Evolutionary conservation across 2,329 filamentous ascomycete species (phyloP).

Genomic region (Aspergillus sp.): DNA sequence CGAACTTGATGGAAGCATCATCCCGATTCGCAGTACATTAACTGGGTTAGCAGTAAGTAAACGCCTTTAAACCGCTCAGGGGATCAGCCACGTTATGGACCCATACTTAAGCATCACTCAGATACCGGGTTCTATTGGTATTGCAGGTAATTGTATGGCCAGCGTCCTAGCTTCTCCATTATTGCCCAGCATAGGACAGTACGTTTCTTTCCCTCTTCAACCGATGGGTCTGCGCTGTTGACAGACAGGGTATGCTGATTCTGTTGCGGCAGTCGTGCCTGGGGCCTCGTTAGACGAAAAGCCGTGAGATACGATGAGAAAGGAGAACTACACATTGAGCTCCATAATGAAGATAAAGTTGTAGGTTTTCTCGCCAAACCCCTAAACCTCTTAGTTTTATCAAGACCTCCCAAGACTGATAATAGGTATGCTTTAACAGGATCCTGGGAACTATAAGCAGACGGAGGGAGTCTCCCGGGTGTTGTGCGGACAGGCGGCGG

Average conservation of each 20-base stretch:
- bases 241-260: no score
- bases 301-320: not conserved
- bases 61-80: no score
- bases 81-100: no score
- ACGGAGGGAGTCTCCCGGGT: not conserved
- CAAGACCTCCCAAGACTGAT: not conserved
- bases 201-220: not conserved
- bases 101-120: not conserved
- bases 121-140: not conserved
- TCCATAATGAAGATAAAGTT: not conserved
- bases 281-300: not conserved
- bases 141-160: not conserved
- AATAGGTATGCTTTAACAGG: not conserved
- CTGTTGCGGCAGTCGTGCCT: not conserved
- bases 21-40: not conserved
- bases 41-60: not conserved
- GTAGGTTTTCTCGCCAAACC: not conserved
- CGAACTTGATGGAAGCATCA: not conserved
- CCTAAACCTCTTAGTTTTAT: not conserved
- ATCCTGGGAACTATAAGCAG: not conserved
- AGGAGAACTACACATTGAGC: not conserved
- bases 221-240: no score
- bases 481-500: not conserved
- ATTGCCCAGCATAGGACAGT: not conserved
- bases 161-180: not conserved